Evolutionary conservation across 208 protist species (phyloP), one percentile per base, ranked within the genome.

Genomic region (Acanthamoeba royreba): DNA sequence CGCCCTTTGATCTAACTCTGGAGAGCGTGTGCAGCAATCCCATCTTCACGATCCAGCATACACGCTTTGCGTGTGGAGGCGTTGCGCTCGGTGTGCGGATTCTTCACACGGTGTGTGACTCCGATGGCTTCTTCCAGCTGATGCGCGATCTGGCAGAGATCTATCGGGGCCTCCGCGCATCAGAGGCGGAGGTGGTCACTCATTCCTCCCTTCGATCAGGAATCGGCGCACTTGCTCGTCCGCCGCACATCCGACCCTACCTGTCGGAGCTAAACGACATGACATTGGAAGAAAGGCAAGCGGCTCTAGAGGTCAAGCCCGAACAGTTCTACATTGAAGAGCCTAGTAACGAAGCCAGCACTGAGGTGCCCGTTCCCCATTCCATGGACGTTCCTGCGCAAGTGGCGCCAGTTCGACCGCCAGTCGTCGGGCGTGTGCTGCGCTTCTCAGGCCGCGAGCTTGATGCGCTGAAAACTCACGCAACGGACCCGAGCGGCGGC

Each of bases 41-140:
- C 63, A 92, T 92, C 87, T 52, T 92, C 22, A 49, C 61, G 31
- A 58, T 92, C 15, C 49, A 92, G 87, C 87, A 92, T 47, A 92
- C 87, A 19, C 87, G 87, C 63, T 92, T 92, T 31, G 87, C 69
- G 35, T 92, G 87, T 46, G 87, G 87, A 5, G 31, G 87, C 69
- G 87, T 92, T 45, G 38, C 87, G 61, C 87, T 92, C 38, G 87
- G 87, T 58, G 42, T 92, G 69, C 87, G 58, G 22, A 47, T 92
- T 28, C 87, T 46, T 31, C 87, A 92, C 87, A 47, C 38, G 22
- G 87, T 92, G 22, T 77, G 87, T 33, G 87, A 92, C 31, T 47
- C 55, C 63, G 87, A 77, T 28, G 87, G 87, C 42, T 92, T 61
- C 87, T 92, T 92, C 35, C 87, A 79, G 87, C 35, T 92, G 11